A percentile compares a stretch with the other conserved stretches of the same genome.
Conservation (phyloP, 768 basidiomycete genomes). For the Daedaleopsis nitida region DNA sequence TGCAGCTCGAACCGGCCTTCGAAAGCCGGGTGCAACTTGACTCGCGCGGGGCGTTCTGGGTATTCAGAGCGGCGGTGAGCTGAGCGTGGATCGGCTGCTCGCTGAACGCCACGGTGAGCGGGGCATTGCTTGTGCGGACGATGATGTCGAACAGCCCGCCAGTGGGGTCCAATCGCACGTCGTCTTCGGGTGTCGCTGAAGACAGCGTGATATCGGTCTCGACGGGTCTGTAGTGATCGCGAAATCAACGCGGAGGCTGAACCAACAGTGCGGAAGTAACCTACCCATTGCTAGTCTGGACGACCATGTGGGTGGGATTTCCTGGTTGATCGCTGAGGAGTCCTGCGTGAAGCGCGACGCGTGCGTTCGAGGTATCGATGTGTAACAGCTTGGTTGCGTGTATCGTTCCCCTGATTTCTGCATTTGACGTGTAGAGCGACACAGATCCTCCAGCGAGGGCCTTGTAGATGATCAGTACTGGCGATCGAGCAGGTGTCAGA, state of each 20-base stretch:
- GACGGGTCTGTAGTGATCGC: constrained; percentile 16
- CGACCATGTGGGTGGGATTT: constrained; percentile 31
- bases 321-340: constrained; percentile 34
- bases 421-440: background rate
- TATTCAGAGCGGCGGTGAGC: constrained; percentile 32
- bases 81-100: constrained; percentile 36
- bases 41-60: constrained; percentile 37
- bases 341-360: constrained; percentile 38
- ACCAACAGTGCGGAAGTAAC: constrained; percentile 7
- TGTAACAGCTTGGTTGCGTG: background rate
- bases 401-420: background rate
- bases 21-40: constrained; percentile 37
- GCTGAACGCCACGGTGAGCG: constrained; percentile 32
- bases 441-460: background rate
- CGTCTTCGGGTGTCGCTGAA: constrained; percentile 8
- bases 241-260: background rate
- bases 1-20: constrained; percentile 40
- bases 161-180: background rate
- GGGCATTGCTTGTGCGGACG: constrained; percentile 37
- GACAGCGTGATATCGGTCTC: constrained; percentile 20
- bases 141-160: constrained; percentile 37
- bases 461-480: background rate
- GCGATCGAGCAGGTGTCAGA: background rate
- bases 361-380: constrained; percentile 39
- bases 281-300: constrained; percentile 48